These are phyloP conservation scores for Aspergillus fructus DNA, from an alignment of 2,329 filamentous ascomycete species.

Conservation along the genomic window DNA sequence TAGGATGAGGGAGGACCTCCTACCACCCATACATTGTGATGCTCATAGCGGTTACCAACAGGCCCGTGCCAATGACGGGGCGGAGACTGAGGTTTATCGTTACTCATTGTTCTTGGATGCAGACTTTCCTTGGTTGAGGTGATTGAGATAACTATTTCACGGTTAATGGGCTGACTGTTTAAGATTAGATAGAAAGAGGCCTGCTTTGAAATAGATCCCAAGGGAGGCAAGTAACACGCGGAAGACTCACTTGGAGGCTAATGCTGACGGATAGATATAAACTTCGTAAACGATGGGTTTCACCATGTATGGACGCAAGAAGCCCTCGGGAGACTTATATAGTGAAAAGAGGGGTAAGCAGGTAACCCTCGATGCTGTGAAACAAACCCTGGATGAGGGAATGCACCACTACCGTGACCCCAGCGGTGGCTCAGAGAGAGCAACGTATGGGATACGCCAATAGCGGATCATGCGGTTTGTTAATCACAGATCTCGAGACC, in stretches of 20 bases:
- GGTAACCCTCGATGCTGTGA: conserved; percentile 4
- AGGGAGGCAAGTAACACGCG: too few species aligned
- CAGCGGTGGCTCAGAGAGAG: not conserved
- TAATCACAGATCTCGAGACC: not conserved
- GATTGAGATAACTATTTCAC: not conserved
- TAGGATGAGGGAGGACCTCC: conserved; percentile 25
- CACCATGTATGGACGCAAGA: not conserved
- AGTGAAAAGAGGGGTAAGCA: conserved; percentile 17
- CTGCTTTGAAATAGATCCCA: not conserved
- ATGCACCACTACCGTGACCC: conserved; percentile 5
- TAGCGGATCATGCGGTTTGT: conserved; percentile 5
- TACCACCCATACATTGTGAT: conserved; percentile 36
- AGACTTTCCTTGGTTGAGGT: not conserved
- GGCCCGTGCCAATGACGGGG: conserved; percentile 37
- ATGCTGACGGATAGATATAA: not conserved
- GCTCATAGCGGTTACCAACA: conserved; percentile 35
- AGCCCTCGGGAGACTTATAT: not conserved
- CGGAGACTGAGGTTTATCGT: conserved; percentile 14
- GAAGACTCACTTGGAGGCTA: not conserved
- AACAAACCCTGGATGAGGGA: conserved; percentile 11
- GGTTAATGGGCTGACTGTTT: not conserved
- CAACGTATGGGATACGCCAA: conserved; percentile 12
- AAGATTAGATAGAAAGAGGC: not conserved
- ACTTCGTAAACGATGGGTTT: not conserved
- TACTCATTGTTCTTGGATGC: not conserved